These are phyloP conservation scores for Fusarium sp. DNA, from an alignment of 2,329 filamentous ascomycete genomes.

Conservation along the genomic window DNA sequence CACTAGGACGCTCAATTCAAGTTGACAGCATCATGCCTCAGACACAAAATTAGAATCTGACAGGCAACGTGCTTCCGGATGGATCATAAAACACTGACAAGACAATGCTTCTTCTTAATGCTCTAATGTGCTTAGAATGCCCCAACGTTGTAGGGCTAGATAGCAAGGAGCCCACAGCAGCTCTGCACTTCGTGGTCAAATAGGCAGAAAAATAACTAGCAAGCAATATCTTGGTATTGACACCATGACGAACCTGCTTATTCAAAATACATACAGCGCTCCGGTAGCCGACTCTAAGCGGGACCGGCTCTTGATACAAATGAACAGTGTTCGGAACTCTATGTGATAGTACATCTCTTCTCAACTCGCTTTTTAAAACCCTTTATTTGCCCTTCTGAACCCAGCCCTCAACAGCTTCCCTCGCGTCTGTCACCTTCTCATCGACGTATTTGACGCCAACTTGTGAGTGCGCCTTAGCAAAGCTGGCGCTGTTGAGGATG, in stretches of 20 bases:
- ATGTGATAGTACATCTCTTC: constrained; percentile 54
- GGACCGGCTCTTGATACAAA: constrained; percentile 46
- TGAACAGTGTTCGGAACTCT: constrained; percentile 49
- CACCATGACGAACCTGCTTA: constrained; percentile 1
- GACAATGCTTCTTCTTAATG: background rate
- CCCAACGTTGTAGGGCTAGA: background rate
- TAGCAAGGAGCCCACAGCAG: background rate
- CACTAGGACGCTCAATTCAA: background rate
- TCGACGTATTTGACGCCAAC: constrained; percentile 79
- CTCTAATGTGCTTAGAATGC: background rate
- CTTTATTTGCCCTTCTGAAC: constrained; percentile 86
- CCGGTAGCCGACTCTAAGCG: constrained; percentile 18
- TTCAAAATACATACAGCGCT: constrained; percentile 37
- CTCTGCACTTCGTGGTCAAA: background rate
- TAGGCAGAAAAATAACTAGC: background rate
- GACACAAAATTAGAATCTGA: background rate
- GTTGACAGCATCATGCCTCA: background rate
- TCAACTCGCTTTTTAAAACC: constrained; percentile 46
- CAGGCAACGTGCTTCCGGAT: background rate
- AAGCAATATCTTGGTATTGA: constrained; percentile 1
- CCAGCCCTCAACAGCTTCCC: constrained; percentile 86
- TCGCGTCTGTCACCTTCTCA: constrained; percentile 79
- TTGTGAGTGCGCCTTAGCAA: constrained; percentile 78
- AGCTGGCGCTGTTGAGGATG: constrained; percentile 75
- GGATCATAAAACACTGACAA: background rate